These are phyloP conservation scores for Fusarium virguliforme DNA, from an alignment of 2,329 filamentous ascomycete genomes.

Conservation along the genomic window DNA sequence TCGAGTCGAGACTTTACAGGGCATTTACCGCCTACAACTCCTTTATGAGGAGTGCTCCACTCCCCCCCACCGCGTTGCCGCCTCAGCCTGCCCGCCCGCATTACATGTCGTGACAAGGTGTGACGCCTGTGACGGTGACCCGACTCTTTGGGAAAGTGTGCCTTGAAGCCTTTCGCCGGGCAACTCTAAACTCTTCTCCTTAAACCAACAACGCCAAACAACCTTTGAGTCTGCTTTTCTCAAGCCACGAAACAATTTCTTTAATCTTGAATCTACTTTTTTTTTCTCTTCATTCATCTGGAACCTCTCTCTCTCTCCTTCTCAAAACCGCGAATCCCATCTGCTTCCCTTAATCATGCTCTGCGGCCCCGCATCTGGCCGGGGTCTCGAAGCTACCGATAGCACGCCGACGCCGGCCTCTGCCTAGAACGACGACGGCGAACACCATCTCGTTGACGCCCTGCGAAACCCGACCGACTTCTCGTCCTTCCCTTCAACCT, in stretches of 20 bases:
- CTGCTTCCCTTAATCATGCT: constrained; percentile 53
- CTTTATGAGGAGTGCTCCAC: neutral
- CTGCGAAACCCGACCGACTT: constrained; percentile 23
- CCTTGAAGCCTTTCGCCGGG: constrained; percentile 35
- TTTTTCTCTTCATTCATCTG: neutral
- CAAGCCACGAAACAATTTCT: constrained; percentile 24
- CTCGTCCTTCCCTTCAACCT: constrained; percentile 17
- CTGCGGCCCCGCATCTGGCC: constrained; percentile 56
- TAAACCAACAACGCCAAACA: constrained; percentile 11
- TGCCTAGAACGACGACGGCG: constrained; percentile 38
- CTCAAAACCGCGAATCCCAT: constrained; percentile 33
- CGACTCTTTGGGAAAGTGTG: constrained; percentile 47
- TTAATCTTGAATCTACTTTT: constrained; percentile 13
- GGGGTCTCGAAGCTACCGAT: constrained; percentile 55
- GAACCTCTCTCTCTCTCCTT: neutral
- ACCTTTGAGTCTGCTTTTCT: constrained; percentile 19
- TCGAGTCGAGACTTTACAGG: constrained; percentile 35
- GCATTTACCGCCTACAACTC: constrained; percentile 11
- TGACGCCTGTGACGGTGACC: constrained; percentile 47
- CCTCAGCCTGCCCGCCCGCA: constrained; percentile 40
- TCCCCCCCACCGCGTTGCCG: constrained; percentile 41
- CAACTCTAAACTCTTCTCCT: constrained; percentile 35
- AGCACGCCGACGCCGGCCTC: constrained; percentile 50
- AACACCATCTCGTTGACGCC: constrained; percentile 38
- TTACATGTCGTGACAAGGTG: constrained; percentile 41